Percentiles rank a stretch among this genome's conserved stretches.
phyloP scores from a whole-genome alignment of 83 land plant species.

The Thuja plicata region DNA sequence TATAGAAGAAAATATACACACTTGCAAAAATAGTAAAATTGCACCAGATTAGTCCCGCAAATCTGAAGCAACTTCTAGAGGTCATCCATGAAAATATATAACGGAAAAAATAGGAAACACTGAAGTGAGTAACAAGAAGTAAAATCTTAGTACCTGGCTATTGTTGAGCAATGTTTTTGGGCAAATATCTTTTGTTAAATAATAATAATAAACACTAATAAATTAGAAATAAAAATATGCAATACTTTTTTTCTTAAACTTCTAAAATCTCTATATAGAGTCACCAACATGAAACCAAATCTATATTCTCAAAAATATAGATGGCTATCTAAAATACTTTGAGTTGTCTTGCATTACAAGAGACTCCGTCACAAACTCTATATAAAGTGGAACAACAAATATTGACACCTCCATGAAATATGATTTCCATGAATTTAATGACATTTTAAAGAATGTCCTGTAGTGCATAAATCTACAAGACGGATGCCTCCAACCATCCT shows the following conservation, averaged over 20 bases:
- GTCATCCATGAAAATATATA: neutral
- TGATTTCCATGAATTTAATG: neutral
- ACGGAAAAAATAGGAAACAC: neutral
- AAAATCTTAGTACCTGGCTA: neutral
- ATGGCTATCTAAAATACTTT: neutral
- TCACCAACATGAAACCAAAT: neutral
- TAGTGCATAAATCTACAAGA: neutral
- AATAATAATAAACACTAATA: neutral
- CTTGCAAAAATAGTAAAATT: neutral
- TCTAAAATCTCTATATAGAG: neutral
- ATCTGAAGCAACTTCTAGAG: neutral
- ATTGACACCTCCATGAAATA: neutral
- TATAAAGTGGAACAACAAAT: slow-evolving; percentile 2
- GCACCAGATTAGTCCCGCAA: neutral
- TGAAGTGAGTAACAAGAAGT: neutral
- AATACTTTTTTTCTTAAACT: neutral
- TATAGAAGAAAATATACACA: neutral
- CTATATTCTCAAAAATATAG: neutral
- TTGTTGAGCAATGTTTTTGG: neutral
- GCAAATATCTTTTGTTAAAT: neutral
- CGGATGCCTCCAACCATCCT: neutral
- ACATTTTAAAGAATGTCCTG: neutral
- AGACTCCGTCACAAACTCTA: neutral
- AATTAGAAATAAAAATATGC: neutral
- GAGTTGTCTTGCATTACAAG: neutral